phyloP scores from a whole-genome alignment of 2,329 filamentous ascomycete species.

The Talaromyces sp. region DNA sequence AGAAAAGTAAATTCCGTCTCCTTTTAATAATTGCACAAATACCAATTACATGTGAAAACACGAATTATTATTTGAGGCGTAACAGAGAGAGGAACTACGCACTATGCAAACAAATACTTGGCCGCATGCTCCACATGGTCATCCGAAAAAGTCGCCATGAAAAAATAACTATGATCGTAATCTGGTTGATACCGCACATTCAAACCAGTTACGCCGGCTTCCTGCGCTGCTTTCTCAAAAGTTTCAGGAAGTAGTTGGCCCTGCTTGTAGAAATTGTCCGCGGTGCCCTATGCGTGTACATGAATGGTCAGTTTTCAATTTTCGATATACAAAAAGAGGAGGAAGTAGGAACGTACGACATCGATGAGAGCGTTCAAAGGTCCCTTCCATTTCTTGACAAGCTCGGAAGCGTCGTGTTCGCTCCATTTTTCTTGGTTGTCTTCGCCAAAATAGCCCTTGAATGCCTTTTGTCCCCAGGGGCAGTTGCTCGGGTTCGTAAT shows the following conservation, averaged over 20 bases:
- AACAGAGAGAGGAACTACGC: slow-evolving; percentile 22
- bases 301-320: neutral
- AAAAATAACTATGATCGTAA: slow-evolving; percentile 97
- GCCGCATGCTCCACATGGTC: slow-evolving; percentile 91
- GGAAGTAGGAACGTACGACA: slow-evolving; percentile 54
- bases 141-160: slow-evolving; percentile 83
- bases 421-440: slow-evolving; percentile 69
- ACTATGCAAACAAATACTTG: slow-evolving; percentile 67
- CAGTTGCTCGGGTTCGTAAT: slow-evolving; percentile 81
- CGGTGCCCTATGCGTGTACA: slow-evolving; percentile 60
- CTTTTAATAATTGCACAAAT: neutral
- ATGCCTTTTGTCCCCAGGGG: slow-evolving; percentile 95
- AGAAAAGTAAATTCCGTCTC: neutral
- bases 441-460: slow-evolving; percentile 80
- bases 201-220: slow-evolving; percentile 66
- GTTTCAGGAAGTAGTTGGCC: slow-evolving; percentile 92
- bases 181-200: slow-evolving; percentile 78
- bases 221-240: slow-evolving; percentile 71
- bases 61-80: neutral
- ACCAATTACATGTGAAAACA: neutral
- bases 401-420: slow-evolving; percentile 85
- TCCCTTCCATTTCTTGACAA: slow-evolving; percentile 69
- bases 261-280: slow-evolving; percentile 95
- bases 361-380: slow-evolving; percentile 78
- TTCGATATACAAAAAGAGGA: neutral